A percentile compares a stretch with the other conserved stretches of the same genome.
phyloP scores from a whole-genome alignment of 345 rosid species.

The Sisymbrium irio region DNA sequence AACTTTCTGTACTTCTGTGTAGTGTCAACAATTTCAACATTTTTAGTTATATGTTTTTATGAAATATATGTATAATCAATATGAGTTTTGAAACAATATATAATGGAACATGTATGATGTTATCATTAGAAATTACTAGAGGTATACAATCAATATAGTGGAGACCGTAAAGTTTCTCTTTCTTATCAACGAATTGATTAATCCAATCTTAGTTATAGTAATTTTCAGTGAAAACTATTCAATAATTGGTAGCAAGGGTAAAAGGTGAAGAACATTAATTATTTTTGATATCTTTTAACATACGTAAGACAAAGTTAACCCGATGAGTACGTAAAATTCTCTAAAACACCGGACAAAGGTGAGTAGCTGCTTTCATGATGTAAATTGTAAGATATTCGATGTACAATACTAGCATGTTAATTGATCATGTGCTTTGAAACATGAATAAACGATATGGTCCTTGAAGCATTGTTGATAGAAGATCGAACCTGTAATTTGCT shows the following conservation, averaged over 20 bases:
- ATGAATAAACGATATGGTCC: not conserved
- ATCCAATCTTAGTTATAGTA: too few species aligned
- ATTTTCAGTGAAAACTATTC: too few species aligned
- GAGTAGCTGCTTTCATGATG: not conserved
- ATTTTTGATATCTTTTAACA: not conserved
- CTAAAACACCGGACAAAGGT: not conserved
- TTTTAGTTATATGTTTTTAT: not conserved
- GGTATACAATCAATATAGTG: too few species aligned
- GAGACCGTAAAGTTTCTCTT: too few species aligned
- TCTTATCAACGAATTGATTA: too few species aligned
- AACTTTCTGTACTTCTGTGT: conserved; percentile 55
- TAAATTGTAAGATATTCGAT: not conserved
- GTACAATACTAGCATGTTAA: not conserved
- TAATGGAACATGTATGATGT: not conserved
- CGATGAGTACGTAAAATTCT: not conserved
- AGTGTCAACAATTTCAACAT: not conserved
- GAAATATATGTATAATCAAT: not conserved
- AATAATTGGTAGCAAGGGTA: not conserved
- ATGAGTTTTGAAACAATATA: not conserved
- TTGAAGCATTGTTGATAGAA: not conserved
- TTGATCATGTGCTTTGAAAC: not conserved
- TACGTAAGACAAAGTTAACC: not conserved
- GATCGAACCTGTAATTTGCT: conserved; percentile 69
- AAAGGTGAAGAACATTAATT: not conserved
- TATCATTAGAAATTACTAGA: too few species aligned